These are phyloP conservation scores for Agrocybe chaxingu DNA, from an alignment of 768 basidiomycete species.

Conservation along the genomic window DNA sequence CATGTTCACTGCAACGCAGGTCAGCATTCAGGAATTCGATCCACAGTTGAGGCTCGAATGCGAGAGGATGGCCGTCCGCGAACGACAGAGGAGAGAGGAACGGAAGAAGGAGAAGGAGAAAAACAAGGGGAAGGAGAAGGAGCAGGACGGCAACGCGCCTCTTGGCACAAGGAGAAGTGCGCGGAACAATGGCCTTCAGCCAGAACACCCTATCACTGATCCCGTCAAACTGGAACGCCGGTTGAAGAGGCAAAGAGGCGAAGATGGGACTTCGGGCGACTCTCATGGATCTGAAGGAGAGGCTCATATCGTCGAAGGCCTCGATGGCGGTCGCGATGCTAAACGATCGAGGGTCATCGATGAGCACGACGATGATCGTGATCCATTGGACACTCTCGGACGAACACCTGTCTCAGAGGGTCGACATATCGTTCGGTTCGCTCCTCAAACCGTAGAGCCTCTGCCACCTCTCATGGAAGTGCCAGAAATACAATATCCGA, in stretches of 20 bases:
- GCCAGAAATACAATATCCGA: constrained; percentile 3
- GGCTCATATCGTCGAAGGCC: constrained; percentile 29
- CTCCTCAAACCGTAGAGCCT: constrained; percentile 26
- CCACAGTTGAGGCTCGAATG: constrained; percentile 77
- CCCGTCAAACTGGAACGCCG: constrained; percentile 71
- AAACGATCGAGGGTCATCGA: constrained; percentile 55
- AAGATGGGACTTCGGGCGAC: constrained; percentile 46
- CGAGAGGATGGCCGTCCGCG: constrained; percentile 78
- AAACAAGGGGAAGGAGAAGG: constrained; percentile 35
- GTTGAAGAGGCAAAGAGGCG: constrained; percentile 68
- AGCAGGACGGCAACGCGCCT: constrained; percentile 27
- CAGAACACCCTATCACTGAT: constrained; percentile 73
- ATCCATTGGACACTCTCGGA: constrained; percentile 42
- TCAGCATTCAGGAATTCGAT: constrained; percentile 86
- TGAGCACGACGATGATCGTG: constrained; percentile 45
- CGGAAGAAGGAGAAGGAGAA: constrained; percentile 49
- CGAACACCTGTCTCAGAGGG: constrained; percentile 30
- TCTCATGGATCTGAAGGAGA: constrained; percentile 55
- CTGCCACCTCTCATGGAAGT: constrained; percentile 15
- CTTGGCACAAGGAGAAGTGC: constrained; percentile 65
- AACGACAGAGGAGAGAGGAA: constrained; percentile 64
- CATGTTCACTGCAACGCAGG: constrained; percentile 83
- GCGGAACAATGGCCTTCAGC: constrained; percentile 67
- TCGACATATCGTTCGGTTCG: constrained; percentile 49
- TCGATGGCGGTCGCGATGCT: constrained; percentile 39